Conservation (phyloP, 306 rosid genomes). For the Erythrophleum fordii region DNA sequence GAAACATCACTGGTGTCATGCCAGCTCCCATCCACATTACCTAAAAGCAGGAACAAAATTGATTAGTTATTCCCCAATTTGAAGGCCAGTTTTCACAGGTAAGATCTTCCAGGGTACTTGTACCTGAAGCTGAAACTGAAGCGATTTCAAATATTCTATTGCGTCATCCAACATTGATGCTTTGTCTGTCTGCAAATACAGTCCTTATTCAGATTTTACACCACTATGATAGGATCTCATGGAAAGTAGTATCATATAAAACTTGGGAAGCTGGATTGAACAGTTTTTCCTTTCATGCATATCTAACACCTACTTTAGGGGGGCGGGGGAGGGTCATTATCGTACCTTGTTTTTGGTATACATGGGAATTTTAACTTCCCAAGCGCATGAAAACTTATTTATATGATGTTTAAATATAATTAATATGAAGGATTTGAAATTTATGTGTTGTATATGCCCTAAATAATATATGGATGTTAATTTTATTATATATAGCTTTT, state of each 20-base stretch:
- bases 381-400: background rate
- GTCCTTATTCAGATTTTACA: slow-evolving; percentile 14
- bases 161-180: slow-evolving; percentile 94
- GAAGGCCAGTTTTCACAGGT: slow-evolving; percentile 2
- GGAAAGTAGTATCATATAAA: slow-evolving; percentile 6
- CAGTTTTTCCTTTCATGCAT: background rate
- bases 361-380: background rate
- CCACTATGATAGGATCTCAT: slow-evolving; percentile 22
- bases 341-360: background rate
- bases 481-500: background rate
- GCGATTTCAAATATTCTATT: slow-evolving; percentile 84
- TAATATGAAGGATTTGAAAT: background rate
- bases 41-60: slow-evolving; percentile 44
- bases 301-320: background rate
- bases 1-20: slow-evolving; percentile 81
- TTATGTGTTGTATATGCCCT: background rate
- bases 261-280: background rate
- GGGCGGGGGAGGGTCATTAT: slow-evolving; percentile 7
- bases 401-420: background rate
- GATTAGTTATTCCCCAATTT: slow-evolving; percentile 3
- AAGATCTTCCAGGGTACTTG: background rate
- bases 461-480: background rate
- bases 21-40: slow-evolving; percentile 93
- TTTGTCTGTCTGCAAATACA: slow-evolving; percentile 76
- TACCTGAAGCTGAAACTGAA: slow-evolving; percentile 93